Evolutionary conservation across 805 yeast genomes (phyloP), one percentile per base, ranked within the genome.

Genomic region (Teunomyces pallodes): DNA sequence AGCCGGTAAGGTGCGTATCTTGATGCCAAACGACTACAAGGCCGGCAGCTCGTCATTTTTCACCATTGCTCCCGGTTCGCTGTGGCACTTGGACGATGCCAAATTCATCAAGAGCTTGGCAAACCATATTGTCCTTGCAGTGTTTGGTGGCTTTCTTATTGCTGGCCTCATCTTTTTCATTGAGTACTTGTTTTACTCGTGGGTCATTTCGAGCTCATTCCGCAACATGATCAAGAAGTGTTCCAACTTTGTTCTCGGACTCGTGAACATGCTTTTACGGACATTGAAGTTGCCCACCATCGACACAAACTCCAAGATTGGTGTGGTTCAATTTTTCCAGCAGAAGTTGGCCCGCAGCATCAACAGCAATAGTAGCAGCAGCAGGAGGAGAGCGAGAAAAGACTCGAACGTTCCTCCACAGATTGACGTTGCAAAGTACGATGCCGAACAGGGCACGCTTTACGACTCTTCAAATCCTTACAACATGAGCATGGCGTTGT

Each of bases 51-150:
- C 76, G 54, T 78, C 90, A 0, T 87, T 87, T 62, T 90, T 91
- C 66, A 75, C 82, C 35, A 84, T 88, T 47, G 74, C 89, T 0
- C 79, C 81, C 47, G 97, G 97, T 41, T 87, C 96, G 0, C 87
- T 96, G 24, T 91, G 97, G 97, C 97, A 91, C 67, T 69, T 81
- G 59, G 89, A 84, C 54, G 97, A 91, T 65, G 96, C 97, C 9
- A 76, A 82, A 46, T 80, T 88, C 61, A 81, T 90, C 66, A 83
- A 87, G 60, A 70, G 80, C 7, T 69, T 90, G 67, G 90, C 88
- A 13, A 76, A 80, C 54, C 96, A 91, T 65, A 81, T 91, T 54
- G 75, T 82, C 12, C 67, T 85, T 35, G 85, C 90, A 26, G 87
- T 89, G 2, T 60, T 86, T 36, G 80, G 79, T 10, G 96, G 96